Percentiles rank a stretch among this genome's conserved stretches.
Conservation (phyloP, 345 rosid genomes). For the Eutrema japonicum region DNA sequence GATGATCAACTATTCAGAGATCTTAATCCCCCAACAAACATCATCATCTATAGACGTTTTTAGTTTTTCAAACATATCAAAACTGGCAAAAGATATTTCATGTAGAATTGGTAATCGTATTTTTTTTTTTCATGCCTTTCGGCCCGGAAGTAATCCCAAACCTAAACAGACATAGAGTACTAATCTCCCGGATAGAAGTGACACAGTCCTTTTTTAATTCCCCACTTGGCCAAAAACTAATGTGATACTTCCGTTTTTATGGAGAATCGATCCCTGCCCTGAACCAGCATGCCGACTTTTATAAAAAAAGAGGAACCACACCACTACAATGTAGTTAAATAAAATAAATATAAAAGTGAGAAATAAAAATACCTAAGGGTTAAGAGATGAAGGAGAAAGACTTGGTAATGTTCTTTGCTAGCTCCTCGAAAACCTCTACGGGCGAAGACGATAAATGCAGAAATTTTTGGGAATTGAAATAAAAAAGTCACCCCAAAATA, state of each 20-base stretch:
- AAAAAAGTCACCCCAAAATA: not conserved
- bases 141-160: too few species aligned
- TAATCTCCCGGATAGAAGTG: too few species aligned
- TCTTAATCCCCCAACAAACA: not conserved
- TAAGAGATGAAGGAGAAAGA: conserved; percentile 8
- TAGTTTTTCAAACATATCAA: not conserved
- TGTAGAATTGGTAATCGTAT: conserved; percentile 3
- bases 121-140: too few species aligned
- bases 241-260: too few species aligned
- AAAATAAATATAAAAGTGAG: not conserved
- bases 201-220: too few species aligned
- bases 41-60: not conserved
- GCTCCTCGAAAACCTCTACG: conserved; percentile 35
- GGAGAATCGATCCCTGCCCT: too few species aligned
- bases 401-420: conserved; percentile 27
- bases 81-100: not conserved
- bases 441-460: conserved; percentile 20
- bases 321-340: not conserved
- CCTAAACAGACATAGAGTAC: too few species aligned
- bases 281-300: too few species aligned
- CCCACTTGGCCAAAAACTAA: too few species aligned
- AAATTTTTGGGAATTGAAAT: not conserved
- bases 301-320: too few species aligned
- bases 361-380: conserved; percentile 16
- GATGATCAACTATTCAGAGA: conserved; percentile 9